Conservation (phyloP, 2,329 filamentous ascomycete species). For the Fusarium coicis region DNA sequence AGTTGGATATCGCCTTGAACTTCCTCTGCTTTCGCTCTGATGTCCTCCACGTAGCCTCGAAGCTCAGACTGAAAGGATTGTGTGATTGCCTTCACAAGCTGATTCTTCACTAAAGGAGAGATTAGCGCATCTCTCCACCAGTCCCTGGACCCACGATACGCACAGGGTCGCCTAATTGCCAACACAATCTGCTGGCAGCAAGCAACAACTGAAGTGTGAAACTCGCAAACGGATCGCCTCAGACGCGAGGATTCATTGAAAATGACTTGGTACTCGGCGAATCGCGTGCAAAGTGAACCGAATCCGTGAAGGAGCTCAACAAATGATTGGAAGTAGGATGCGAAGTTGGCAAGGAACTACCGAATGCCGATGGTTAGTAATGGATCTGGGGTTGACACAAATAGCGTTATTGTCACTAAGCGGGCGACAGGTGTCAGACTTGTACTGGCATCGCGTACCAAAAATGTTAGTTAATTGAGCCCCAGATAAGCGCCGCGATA, state of each 20-base stretch:
- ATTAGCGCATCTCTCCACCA: not conserved
- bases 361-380: not conserved
- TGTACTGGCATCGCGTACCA: not conserved
- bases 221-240: not conserved
- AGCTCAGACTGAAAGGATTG: slow-evolving; percentile 25
- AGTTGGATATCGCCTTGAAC: slow-evolving; percentile 12
- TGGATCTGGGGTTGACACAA: too few relatives aligned
- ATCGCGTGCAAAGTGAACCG: not conserved
- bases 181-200: slow-evolving; percentile 25
- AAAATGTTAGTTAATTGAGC: not conserved
- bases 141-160: too few relatives aligned
- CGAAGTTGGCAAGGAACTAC: slow-evolving; percentile 25
- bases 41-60: slow-evolving; percentile 12
- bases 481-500: slow-evolving; percentile 16
- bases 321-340: slow-evolving; percentile 33
- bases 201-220: slow-evolving; percentile 7
- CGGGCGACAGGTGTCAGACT: too few relatives aligned
- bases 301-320: slow-evolving; percentile 22
- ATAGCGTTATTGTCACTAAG: too few relatives aligned
- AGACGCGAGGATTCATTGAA: not conserved
- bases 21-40: slow-evolving; percentile 8
- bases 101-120: not conserved
- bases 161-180: too few relatives aligned
- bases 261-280: slow-evolving; percentile 19
- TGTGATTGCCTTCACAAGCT: not conserved